Conservation (phyloP, 2,329 filamentous ascomycete genomes). For the Fusarium chuoi region DNA sequence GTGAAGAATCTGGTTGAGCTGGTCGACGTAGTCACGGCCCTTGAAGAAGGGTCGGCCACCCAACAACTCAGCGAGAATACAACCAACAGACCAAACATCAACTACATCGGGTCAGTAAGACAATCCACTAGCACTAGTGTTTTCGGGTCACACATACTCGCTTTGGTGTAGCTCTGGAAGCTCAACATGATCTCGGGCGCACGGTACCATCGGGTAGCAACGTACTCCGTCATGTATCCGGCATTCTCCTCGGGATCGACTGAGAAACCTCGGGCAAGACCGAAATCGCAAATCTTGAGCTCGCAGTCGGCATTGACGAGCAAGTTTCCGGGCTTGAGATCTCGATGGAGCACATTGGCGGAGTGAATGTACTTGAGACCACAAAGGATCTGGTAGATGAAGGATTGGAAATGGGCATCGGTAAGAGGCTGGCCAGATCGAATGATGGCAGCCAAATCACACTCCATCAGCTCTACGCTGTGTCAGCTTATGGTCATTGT, state of each 20-base stretch:
- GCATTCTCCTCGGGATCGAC: conserved; percentile 98
- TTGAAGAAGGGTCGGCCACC: conserved; percentile 99
- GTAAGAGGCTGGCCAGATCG: conserved; percentile 96
- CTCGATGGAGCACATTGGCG: conserved; percentile 95
- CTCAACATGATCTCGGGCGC: conserved; percentile 99
- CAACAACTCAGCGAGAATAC: conserved; percentile 94
- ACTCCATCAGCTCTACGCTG: conserved; percentile 92
- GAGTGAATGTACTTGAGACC: conserved; percentile 99
- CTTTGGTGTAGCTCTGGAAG: conserved; percentile 99
- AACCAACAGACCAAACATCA: conserved; percentile 99
- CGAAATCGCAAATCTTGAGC: conserved; percentile 99
- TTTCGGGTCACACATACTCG: conserved; percentile 74
- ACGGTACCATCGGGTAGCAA: conserved; percentile 94
- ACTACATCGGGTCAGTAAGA: conserved; percentile 65
- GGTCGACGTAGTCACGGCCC: conserved; percentile 98
- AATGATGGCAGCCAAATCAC: conserved; percentile 97
- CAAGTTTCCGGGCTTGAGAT: conserved; percentile 96
- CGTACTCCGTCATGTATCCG: conserved; percentile 99
- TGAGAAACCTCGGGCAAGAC: conserved; percentile 94
- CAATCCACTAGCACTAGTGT: not conserved
- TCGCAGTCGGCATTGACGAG: conserved; percentile 99
- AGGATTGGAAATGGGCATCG: conserved; percentile 99
- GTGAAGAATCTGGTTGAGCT: conserved; percentile 98
- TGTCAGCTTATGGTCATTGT: conserved; percentile 31
- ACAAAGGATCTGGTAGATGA: conserved; percentile 99